These are phyloP conservation scores for Penicillium malachiteum DNA, from an alignment of 495 filamentous ascomycete genomes.

Conservation along the genomic window DNA sequence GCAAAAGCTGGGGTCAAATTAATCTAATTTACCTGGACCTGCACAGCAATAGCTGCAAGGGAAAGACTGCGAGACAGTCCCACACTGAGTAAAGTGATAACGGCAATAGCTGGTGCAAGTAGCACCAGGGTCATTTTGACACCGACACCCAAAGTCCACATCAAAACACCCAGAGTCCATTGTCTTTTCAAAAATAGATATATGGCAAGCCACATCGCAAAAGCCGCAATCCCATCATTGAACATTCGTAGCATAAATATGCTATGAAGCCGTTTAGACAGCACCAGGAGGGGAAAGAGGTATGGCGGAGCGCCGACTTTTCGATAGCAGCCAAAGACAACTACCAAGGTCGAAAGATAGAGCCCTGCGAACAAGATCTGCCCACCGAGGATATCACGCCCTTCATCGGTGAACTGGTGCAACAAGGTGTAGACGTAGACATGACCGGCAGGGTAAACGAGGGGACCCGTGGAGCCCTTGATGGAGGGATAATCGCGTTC, in stretches of 20 bases:
- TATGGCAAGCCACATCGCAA: conserved; percentile 79
- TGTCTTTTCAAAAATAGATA: conserved; percentile 68
- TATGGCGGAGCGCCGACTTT: conserved; percentile 80
- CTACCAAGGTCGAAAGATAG: conserved; percentile 69
- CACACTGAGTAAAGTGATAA: conserved; percentile 67
- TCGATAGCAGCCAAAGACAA: conserved; percentile 83
- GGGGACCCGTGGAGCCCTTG: conserved; percentile 83
- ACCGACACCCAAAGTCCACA: conserved; percentile 76
- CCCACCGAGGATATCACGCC: conserved; percentile 71
- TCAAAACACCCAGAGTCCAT: conserved; percentile 68
- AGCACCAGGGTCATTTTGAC: conserved; percentile 93
- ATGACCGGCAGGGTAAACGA: conserved; percentile 92
- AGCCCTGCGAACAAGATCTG: conserved; percentile 77
- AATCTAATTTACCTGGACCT: conserved; percentile 60
- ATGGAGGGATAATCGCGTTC: conserved; percentile 87
- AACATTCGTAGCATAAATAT: conserved; percentile 90
- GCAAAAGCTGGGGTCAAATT: neutral
- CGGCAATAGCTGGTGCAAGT: conserved; percentile 72
- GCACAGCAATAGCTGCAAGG: conserved; percentile 66
- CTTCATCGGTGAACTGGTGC: conserved; percentile 73
- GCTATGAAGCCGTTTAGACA: conserved; percentile 91
- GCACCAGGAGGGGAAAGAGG: conserved; percentile 78
- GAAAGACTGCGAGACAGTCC: conserved; percentile 61
- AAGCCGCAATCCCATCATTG: conserved; percentile 86
- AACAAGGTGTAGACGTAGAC: conserved; percentile 85